Conservation (phyloP, 768 basidiomycete species). For the Piloderma croceum region DNA sequence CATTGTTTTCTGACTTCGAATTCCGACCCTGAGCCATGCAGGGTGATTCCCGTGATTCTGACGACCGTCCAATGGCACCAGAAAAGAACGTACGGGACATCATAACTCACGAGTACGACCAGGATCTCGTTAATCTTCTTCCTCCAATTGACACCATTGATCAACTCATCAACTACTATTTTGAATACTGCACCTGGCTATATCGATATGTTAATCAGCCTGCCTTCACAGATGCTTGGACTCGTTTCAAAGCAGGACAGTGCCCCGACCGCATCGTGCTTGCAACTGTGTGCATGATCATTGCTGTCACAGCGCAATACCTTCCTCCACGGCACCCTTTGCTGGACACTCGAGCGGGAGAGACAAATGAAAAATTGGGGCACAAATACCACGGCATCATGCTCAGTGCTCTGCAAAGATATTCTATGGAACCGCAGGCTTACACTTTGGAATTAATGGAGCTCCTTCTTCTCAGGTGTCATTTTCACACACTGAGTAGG, state of each 20-base stretch:
- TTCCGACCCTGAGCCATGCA: constrained; percentile 5
- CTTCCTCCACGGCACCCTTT: constrained; percentile 61
- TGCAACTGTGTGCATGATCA: constrained; percentile 67
- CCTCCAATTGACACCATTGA: constrained; percentile 68
- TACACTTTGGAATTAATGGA: constrained; percentile 75
- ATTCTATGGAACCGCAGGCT: constrained; percentile 51
- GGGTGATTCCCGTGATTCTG: background rate
- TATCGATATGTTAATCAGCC: constrained; percentile 70
- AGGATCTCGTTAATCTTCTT: constrained; percentile 62
- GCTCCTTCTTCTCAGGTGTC: constrained; percentile 60
- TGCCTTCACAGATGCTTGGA: constrained; percentile 62
- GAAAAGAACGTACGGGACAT: constrained; percentile 40
- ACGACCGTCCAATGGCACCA: constrained; percentile 6
- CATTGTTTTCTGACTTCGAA: background rate
- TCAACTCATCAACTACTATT: constrained; percentile 68
- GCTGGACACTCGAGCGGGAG: constrained; percentile 44
- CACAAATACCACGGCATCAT: constrained; percentile 66
- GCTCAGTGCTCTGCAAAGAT: constrained; percentile 55
- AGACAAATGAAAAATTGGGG: constrained; percentile 56
- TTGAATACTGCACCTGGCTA: constrained; percentile 85
- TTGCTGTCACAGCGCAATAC: constrained; percentile 70
- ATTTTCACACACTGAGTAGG: constrained; percentile 69
- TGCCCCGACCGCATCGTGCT: constrained; percentile 64
- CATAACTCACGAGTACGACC: constrained; percentile 56
- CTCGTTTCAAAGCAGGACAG: constrained; percentile 63